Percentiles rank a stretch among this genome's conserved stretches.
phyloP scores from a whole-genome alignment of 1,139 yeast species.

The Saccharomyces hybrid region DNA sequence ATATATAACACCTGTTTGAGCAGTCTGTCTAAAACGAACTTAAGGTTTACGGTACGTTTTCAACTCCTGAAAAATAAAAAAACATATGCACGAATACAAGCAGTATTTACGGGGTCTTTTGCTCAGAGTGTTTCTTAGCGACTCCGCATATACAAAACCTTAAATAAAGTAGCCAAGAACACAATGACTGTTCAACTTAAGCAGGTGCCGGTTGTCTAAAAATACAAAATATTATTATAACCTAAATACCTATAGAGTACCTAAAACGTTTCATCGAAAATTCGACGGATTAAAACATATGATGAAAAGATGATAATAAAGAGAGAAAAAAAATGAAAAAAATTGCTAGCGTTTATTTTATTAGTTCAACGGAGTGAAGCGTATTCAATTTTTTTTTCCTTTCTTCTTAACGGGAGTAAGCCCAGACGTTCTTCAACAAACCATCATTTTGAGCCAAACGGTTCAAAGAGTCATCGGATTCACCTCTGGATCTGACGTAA shows the following conservation, averaged over 20 bases:
- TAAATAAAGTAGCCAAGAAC: neutral
- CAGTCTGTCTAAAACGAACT: neutral
- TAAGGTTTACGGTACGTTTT: neutral
- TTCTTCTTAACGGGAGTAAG: constrained; percentile 85
- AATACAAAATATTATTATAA: neutral
- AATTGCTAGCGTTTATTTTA: neutral
- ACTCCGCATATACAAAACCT: neutral
- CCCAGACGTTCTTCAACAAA: constrained; percentile 96
- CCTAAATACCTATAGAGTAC: constrained; percentile 1
- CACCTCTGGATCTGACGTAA: constrained; percentile 85
- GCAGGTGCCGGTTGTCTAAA: neutral
- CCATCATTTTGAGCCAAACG: constrained; percentile 99
- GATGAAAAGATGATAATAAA: neutral
- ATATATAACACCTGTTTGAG: neutral
- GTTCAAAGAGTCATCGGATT: constrained; percentile 98
- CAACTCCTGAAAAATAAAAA: neutral
- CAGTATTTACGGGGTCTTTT: neutral
- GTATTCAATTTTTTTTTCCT: neutral
- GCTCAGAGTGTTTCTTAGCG: neutral
- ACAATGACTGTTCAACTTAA: neutral
- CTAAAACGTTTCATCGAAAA: neutral
- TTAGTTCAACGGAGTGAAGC: neutral
- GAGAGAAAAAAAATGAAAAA: neutral
- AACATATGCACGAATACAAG: neutral
- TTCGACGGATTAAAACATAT: neutral